These are phyloP conservation scores for Vitis cinerea DNA, from an alignment of 164 flowering plant genomes.

Conservation along the genomic window DNA sequence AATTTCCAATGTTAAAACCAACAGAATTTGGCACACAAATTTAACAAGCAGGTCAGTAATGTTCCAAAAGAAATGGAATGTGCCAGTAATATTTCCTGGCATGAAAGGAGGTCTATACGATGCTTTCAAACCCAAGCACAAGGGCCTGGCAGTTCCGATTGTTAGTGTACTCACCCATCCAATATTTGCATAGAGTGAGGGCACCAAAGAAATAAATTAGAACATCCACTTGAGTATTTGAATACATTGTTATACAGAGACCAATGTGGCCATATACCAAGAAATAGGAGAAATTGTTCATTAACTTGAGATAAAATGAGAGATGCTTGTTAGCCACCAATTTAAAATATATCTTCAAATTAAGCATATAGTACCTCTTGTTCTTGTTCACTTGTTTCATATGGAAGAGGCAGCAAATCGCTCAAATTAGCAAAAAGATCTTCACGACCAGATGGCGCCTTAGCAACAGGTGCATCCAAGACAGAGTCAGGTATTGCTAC, in stretches of 20 bases:
- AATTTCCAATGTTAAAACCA: too few relatives aligned
- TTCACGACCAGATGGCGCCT: slow-evolving; percentile 28
- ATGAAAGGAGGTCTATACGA: too few relatives aligned
- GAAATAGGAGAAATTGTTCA: slow-evolving; percentile 1
- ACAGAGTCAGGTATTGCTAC: slow-evolving; percentile 76
- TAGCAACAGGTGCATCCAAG: slow-evolving; percentile 59
- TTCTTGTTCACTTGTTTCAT: slow-evolving; percentile 32
- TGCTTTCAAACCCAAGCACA: too few relatives aligned
- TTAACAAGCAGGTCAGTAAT: too few relatives aligned
- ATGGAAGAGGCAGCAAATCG: slow-evolving; percentile 64
- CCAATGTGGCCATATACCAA: not conserved
- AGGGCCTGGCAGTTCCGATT: too few relatives aligned
- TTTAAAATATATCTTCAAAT: not conserved
- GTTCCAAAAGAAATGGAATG: too few relatives aligned
- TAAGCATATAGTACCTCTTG: slow-evolving; percentile 48
- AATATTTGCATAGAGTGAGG: too few relatives aligned
- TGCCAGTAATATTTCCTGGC: too few relatives aligned
- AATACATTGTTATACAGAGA: slow-evolving; percentile 2
- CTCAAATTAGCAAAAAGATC: slow-evolving; percentile 54
- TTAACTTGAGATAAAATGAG: not conserved
- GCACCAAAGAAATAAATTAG: too few relatives aligned
- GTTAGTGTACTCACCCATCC: too few relatives aligned
- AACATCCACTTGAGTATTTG: not conserved
- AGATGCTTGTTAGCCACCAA: not conserved
- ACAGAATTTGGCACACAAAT: too few relatives aligned